phyloP scores from a whole-genome alignment of 129 eudicot genomes.

The Lonicera japonica region DNA sequence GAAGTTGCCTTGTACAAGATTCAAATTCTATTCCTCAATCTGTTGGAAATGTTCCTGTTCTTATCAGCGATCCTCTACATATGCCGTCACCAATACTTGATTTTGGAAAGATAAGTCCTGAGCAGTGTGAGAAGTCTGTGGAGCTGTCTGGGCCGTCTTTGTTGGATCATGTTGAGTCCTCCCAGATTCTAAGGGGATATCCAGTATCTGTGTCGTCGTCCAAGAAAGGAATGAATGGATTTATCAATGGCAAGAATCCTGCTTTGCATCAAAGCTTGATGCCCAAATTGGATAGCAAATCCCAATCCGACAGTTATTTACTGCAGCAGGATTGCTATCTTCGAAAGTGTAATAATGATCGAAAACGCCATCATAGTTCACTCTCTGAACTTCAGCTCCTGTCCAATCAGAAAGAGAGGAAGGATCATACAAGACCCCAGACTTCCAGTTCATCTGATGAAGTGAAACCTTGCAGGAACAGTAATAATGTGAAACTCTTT shows the following conservation, averaged over 20 bases:
- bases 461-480: slow-evolving; percentile 35
- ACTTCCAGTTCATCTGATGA: slow-evolving; percentile 28
- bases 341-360: slow-evolving; percentile 32
- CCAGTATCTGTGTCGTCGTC: slow-evolving; percentile 30
- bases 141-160: slow-evolving; percentile 32
- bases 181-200: slow-evolving; percentile 23
- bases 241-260: slow-evolving; percentile 25
- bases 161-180: slow-evolving; percentile 23
- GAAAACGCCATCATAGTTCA: slow-evolving; percentile 12
- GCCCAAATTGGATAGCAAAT: slow-evolving; percentile 20
- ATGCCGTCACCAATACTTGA: slow-evolving; percentile 25
- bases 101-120: slow-evolving; percentile 21
- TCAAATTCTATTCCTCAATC: slow-evolving; percentile 15
- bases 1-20: slow-evolving; percentile 13
- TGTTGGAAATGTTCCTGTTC: slow-evolving; percentile 14
- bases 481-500: slow-evolving; percentile 75
- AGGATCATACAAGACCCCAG: slow-evolving; percentile 8
- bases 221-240: slow-evolving; percentile 23
- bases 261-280: slow-evolving; percentile 16
- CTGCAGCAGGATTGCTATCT: slow-evolving; percentile 25
- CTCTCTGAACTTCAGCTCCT: slow-evolving; percentile 21
- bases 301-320: slow-evolving; percentile 8
- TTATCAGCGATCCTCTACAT: background rate
- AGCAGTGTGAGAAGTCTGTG: slow-evolving; percentile 22
- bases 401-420: slow-evolving; percentile 29